Percentiles rank a stretch among this genome's conserved stretches.
Conservation (phyloP, 2,329 filamentous ascomycete species). For the Dothideomycetes sp. region DNA sequence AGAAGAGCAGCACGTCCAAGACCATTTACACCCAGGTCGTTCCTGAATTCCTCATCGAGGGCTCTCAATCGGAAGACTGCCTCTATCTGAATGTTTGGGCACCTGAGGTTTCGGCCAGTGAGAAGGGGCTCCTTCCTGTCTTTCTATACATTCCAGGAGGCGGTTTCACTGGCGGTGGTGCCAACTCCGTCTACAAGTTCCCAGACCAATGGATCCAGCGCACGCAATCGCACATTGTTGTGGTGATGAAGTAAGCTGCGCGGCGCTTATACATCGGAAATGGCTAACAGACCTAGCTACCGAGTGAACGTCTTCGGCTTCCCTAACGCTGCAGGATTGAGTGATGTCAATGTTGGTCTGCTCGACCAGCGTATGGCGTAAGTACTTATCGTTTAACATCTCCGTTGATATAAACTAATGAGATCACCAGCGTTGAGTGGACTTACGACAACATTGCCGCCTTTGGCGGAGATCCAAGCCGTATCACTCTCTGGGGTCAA, state of each 20-base stretch:
- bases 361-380: conserved; percentile 12
- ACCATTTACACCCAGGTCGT: conserved; percentile 10
- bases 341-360: conserved; percentile 11
- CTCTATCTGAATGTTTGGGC: conserved; percentile 35
- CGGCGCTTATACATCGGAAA: background rate
- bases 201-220: conserved; percentile 30
- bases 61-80: conserved; percentile 27
- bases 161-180: conserved; percentile 29
- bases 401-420: too few relatives aligned
- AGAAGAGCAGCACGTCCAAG: conserved; percentile 5
- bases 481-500: conserved; percentile 12
- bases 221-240: conserved; percentile 28
- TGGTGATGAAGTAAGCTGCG: conserved; percentile 19
- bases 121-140: conserved; percentile 25
- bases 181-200: conserved; percentile 32
- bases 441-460: conserved; percentile 11
- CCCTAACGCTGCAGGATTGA: conserved; percentile 9
- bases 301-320: conserved; percentile 13
- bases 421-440: conserved; percentile 12
- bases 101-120: conserved; percentile 14
- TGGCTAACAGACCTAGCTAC: conserved; percentile 9
- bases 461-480: conserved; percentile 12
- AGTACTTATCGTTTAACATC: background rate
- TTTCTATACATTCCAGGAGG: conserved; percentile 37
- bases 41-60: conserved; percentile 9